Evolutionary conservation across 768 basidiomycete genomes (phyloP).

Genomic region (Strobilomyces dryophilus): DNA sequence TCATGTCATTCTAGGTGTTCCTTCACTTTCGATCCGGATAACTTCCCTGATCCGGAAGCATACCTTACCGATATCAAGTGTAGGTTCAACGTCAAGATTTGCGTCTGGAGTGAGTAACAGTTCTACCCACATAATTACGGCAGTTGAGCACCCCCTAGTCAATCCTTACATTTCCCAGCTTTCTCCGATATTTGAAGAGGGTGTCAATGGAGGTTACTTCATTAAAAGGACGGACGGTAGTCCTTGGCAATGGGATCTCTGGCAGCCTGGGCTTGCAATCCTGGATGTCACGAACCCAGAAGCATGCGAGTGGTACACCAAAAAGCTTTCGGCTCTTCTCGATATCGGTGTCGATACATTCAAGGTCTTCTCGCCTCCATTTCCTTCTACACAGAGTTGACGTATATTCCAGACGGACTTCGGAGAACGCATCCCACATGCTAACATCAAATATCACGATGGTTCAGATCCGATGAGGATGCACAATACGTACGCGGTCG

Average conservation of each 20-base stretch:
- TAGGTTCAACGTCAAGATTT: conserved; percentile 65
- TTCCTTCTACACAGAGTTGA: not conserved
- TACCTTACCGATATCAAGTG: conserved; percentile 58
- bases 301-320: conserved; percentile 45
- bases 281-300: conserved; percentile 62
- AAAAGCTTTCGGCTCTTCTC: conserved; percentile 39
- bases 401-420: conserved; percentile 56
- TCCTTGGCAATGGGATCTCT: conserved; percentile 68
- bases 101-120: conserved; percentile 56
- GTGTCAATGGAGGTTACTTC: conserved; percentile 61
- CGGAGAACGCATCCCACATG: conserved; percentile 71
- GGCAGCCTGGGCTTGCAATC: conserved; percentile 61
- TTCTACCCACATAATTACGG: not conserved
- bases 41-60: conserved; percentile 68
- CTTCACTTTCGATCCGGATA: conserved; percentile 73
- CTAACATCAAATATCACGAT: conserved; percentile 57
- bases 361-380: conserved; percentile 38
- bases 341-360: conserved; percentile 46
- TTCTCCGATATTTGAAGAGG: conserved; percentile 67
- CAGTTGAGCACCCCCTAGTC: conserved; percentile 36
- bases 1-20: conserved; percentile 48
- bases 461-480: conserved; percentile 64
- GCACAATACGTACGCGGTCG: conserved; percentile 68
- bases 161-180: conserved; percentile 73
- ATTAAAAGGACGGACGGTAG: conserved; percentile 65